phyloP scores from a whole-genome alignment of 139 green algal genomes.

The Auxenochlorella pyrenoidosa region DNA sequence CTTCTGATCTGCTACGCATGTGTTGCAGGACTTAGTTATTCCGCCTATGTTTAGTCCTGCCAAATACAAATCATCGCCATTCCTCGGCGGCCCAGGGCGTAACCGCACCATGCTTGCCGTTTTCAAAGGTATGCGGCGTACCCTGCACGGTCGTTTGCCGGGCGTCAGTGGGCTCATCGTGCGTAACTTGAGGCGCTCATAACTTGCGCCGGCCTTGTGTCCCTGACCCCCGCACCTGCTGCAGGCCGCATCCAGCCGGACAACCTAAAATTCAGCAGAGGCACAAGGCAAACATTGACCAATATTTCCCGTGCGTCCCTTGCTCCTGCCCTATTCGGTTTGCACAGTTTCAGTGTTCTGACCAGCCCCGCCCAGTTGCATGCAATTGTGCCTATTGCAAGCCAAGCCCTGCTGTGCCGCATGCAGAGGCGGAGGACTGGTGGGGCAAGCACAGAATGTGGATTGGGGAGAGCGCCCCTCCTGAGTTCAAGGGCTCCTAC shows the following conservation, averaged over 20 bases:
- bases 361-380: neutral
- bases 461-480: conserved; percentile 35
- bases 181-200: no score
- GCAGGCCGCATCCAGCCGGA: conserved; percentile 27
- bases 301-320: neutral
- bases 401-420: neutral
- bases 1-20: no score
- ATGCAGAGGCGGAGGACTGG: conserved; percentile 45
- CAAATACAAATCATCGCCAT: conserved; percentile 46
- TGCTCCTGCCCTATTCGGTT: neutral
- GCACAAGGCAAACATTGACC: conserved; percentile 29
- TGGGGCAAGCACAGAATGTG: conserved; percentile 48
- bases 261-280: conserved; percentile 17
- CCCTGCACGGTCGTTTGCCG: neutral
- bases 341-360: neutral
- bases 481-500: conserved; percentile 34
- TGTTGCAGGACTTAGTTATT: conserved; percentile 59
- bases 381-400: neutral
- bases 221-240: neutral
- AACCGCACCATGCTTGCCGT: conserved; percentile 47
- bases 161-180: no score
- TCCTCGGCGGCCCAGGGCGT: conserved; percentile 23
- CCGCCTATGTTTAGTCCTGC: conserved; percentile 44
- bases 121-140: conserved; percentile 38
- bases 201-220: no score